Percentiles rank a stretch among this genome's conserved stretches.
These are phyloP conservation scores for Ordospora pajunii DNA, from an alignment of 371 early-diverging fungal species.

Conservation along the genomic window DNA sequence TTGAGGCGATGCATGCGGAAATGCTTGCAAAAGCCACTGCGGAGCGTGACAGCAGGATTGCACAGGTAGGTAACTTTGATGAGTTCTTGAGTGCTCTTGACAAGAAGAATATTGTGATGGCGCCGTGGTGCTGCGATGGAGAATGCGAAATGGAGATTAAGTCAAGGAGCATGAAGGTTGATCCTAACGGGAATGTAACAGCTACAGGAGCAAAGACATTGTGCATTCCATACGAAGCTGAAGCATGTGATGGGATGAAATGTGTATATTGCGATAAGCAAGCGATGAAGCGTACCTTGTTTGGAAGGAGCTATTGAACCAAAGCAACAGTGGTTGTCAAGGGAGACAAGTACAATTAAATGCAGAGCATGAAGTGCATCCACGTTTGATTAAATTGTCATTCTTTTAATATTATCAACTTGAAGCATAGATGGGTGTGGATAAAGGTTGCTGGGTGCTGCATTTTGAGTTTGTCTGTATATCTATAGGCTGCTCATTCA, in stretches of 20 bases:
- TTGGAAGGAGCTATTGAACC: slow-evolving; percentile 78
- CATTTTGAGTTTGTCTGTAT: background rate
- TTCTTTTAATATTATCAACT: too few species aligned
- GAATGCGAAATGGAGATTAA: slow-evolving; percentile 92
- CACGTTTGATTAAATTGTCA: too few species aligned
- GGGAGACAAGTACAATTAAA: too few species aligned
- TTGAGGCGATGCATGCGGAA: slow-evolving; percentile 76
- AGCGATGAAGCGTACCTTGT: slow-evolving; percentile 73
- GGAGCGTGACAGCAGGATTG: slow-evolving; percentile 69
- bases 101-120: slow-evolving; percentile 73
- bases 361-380: too few species aligned
- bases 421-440: too few species aligned
- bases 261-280: slow-evolving; percentile 71
- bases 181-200: slow-evolving; percentile 65
- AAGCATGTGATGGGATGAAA: slow-evolving; percentile 66
- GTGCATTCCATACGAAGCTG: slow-evolving; percentile 90
- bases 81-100: slow-evolving; percentile 80
- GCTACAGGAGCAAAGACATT: slow-evolving; percentile 97
- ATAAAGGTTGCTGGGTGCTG: background rate
- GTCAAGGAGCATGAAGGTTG: slow-evolving; percentile 67
- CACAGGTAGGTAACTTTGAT: slow-evolving; percentile 71
- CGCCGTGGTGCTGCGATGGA: slow-evolving; percentile 86
- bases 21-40: slow-evolving; percentile 79
- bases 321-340: too few species aligned
- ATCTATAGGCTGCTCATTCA: background rate